Evolutionary conservation across 2,329 filamentous ascomycete genomes (phyloP), one percentile per base, ranked within the genome.

Genomic region (Periconia digitata): DNA sequence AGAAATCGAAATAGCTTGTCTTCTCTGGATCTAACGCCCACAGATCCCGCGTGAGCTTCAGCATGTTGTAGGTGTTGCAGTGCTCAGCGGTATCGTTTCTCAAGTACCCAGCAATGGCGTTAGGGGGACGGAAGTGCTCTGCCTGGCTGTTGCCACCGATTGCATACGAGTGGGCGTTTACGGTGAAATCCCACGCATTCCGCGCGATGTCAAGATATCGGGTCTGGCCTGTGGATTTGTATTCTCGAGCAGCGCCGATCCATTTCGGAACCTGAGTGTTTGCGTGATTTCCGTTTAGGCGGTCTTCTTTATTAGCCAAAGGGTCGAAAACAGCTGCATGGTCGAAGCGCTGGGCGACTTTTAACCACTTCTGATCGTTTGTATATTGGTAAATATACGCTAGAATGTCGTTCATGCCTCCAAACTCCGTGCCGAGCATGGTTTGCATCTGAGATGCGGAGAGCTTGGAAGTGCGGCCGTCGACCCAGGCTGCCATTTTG

Each of bases 61-160:
- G 74, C 79, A 81, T 82, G 55, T 82, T 82, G 59, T 81, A 80
- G 0, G 76, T 78, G 59, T 81, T 81, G 63, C 79, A 81, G 2
- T 72, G 72, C 61, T 82, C 79, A 38, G 72, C 74, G 0, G 78
- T 80, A 56, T 82, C 79, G 0, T 64, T 56, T 3, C 61, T 62
- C 10, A 82, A 64, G 43, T 72, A 75, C 2, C 54, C 57, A 0
- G 78, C 67, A 44, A 81, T 81, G 8, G 71, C 75, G 49, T 80
- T 71, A 0, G 78, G 69, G 0, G 62, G 59, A 13, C 67, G 72
- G 59, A 81, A 82, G 58, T 81, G 79, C 56, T 82, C 79, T 0
- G 75, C 71, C 50, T 80, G 74, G 55, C 76, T 79, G 66, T 81
- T 81, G 3, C 75, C 78, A 2, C 79, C 79, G 29, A 81, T 80